A percentile compares a stretch with the other conserved stretches of the same genome.
Evolutionary conservation across 2,329 filamentous ascomycete species (phyloP).

Genomic region (Sporothrix humicola): DNA sequence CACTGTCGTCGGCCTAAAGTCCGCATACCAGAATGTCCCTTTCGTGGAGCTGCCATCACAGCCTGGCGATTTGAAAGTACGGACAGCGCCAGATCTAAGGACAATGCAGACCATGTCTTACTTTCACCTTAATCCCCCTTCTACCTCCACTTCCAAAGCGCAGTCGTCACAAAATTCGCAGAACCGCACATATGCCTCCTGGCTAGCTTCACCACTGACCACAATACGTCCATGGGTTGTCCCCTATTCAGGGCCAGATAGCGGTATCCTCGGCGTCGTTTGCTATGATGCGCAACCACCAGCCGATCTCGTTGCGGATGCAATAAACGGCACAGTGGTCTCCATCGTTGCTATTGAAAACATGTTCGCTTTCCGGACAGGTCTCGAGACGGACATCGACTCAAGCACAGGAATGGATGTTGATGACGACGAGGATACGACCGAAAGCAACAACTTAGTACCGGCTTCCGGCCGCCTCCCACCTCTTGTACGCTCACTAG

Average conservation of each 20-base stretch:
- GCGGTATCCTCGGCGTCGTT: conserved; percentile 68
- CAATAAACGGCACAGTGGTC: conserved; percentile 73
- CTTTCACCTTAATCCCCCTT: conserved; percentile 60
- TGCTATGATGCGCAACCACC: conserved; percentile 70
- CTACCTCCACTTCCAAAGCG: neutral
- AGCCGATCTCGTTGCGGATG: conserved; percentile 63
- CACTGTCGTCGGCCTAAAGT: conserved; percentile 59
- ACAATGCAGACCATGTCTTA: conserved; percentile 82
- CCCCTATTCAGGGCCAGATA: conserved; percentile 56
- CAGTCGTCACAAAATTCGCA: neutral
- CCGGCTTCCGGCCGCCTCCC: conserved; percentile 51
- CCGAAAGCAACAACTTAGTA: neutral
- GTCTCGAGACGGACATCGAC: conserved; percentile 34
- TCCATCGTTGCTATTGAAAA: conserved; percentile 69
- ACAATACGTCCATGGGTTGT: conserved; percentile 66
- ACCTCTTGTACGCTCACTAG: conserved; percentile 51
- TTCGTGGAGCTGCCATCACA: conserved; percentile 65
- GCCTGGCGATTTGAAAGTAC: conserved; percentile 58
- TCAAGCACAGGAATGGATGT: neutral
- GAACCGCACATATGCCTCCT: conserved; percentile 43
- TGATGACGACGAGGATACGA: neutral
- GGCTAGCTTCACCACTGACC: conserved; percentile 62
- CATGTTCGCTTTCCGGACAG: conserved; percentile 52
- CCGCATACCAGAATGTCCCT: conserved; percentile 49
- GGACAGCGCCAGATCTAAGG: conserved; percentile 69